Base-by-base conservation (phyloP, 169 alveolate species). In the Plasmodium billcollinsi region DNA sequence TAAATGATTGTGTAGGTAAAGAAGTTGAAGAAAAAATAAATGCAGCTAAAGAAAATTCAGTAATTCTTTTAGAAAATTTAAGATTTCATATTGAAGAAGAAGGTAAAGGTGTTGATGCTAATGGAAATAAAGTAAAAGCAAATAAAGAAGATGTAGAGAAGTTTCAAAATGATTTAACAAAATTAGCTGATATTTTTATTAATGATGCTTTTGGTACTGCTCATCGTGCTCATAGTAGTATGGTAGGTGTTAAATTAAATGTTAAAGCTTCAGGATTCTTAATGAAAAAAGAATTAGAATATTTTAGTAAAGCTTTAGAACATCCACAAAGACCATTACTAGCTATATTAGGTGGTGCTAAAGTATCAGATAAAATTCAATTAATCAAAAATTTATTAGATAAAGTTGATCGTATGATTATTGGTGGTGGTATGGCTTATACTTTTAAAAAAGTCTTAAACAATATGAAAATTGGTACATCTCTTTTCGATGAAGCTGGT, bases 401-500 rank as follows among this genome's bases (percentile, higher is more conserved):
- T 69, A 96, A 97, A 88, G 99, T 97, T 33, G 98, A 98, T 80
- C 95, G 94, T 90, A 96, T 99, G 98, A 97, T 98, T 59, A 96
- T 99, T 59, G 99, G 99, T 6, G 99, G 99, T 65, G 99, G 99
- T 14, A 99, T 98, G 99, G 99, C 99, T 18, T 98, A 96, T 96
- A 98, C 99, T 33, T 99, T 98, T 97, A 93, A 96, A 72, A 96
- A 97, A 75, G 99, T 95, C 18, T 86, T 97, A 65, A 85, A 95
- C 66, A 92, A 91, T 63, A 96, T 97, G 97, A 74, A 88, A 63
- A 98, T 98, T 65, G 99, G 99, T 15, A 93, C 94, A 45, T 98
- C 99, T 54, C 95, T 98, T 66, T 98, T 92, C 89, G 99, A 99
- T 92, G 99, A 95, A 83, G 99, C 96, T 6, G 99, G 99, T 24